These are phyloP conservation scores for Phytopythium aichiense DNA, from an alignment of 352 stramenopile genomes.

Conservation along the genomic window DNA sequence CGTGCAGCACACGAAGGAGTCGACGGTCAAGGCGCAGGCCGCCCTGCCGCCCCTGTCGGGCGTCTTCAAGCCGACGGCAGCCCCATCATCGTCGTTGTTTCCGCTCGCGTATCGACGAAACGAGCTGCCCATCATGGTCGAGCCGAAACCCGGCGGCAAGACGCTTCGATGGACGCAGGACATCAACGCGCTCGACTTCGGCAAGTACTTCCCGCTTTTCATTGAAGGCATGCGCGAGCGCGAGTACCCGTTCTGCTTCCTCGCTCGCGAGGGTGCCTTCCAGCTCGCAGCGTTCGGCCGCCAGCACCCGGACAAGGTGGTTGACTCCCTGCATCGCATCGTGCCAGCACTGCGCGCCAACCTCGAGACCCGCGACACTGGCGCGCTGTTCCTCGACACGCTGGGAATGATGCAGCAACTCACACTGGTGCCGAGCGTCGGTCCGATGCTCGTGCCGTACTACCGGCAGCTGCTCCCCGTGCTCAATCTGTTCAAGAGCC, in stretches of 20 bases:
- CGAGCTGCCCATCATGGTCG: slow-evolving; percentile 67
- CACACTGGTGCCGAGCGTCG: slow-evolving; percentile 51
- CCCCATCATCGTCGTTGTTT: slow-evolving; percentile 38
- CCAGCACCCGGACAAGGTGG: slow-evolving; percentile 49
- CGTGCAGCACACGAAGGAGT: slow-evolving; percentile 47
- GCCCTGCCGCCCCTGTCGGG: slow-evolving; percentile 50
- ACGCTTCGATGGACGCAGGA: slow-evolving; percentile 54
- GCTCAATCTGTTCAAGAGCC: slow-evolving; percentile 89
- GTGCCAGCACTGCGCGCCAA: slow-evolving; percentile 66
- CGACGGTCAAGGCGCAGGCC: slow-evolving; percentile 16
- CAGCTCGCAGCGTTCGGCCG: slow-evolving; percentile 77
- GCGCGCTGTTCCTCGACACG: slow-evolving; percentile 41
- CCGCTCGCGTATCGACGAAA: slow-evolving; percentile 56
- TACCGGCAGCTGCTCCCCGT: slow-evolving; percentile 89
- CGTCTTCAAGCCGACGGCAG: slow-evolving; percentile 42
- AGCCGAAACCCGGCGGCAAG: slow-evolving; percentile 44
- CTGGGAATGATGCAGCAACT: slow-evolving; percentile 60
- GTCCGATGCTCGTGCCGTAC: slow-evolving; percentile 86
- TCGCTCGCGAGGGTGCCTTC: slow-evolving; percentile 74
- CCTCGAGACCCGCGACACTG: slow-evolving; percentile 59
- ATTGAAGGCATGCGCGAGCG: slow-evolving; percentile 87
- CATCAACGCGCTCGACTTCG: slow-evolving; percentile 71
- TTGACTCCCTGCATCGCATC: slow-evolving; percentile 63
- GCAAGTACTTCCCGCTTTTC: slow-evolving; percentile 89
- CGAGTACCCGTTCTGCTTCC: slow-evolving; percentile 69